Evolutionary conservation across 2,329 filamentous ascomycete species (phyloP), one percentile per base, ranked within the genome.

Genomic region (Thermothelomyces thermophilus): DNA sequence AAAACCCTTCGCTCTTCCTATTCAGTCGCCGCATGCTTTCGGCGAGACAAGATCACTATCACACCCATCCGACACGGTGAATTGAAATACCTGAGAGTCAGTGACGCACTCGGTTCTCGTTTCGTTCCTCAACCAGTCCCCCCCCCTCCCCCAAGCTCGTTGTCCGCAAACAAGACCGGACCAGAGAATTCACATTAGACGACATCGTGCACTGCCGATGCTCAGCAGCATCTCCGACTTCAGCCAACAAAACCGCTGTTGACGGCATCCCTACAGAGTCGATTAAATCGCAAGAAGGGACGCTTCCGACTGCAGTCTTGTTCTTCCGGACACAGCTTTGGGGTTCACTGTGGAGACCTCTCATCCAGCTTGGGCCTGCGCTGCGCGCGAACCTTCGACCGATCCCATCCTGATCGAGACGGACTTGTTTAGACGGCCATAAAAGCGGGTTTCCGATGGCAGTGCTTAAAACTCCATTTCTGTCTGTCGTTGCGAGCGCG

Each of bases 401-500:
- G 33, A 14, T 31, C 13, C 16, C 8, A 16, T 16, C 33, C 14
- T 9, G 14, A 14, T n/a, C 13, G 3, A n/a, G 8, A 35, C 13
- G 13, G 16, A 16, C 33, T 6, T 16, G 14, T 35, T 5, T 14
- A 35, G 13, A 14, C 16, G 30, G 16, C 14, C n/a, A n/a, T 44
- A 5, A 30, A n/a, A 30, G 11, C 14, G 5, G 2, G 17, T 20
- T n/a, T n/a, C 34, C 46, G 26, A 61, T 61, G 59, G 58, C 52
- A 50, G 17, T 52, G 46, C 51, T 58, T 19, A 26, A 50, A 39
- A 42, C 46, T 19, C 52, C 51, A n/a, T 19, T 58, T 17, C 24
- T 60, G 17, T 40, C 46, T 17, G 51, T 44, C 41, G 43, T 60
- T 24, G 59, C 56, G 33, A 54, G 59, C 55, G 54, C 47, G 7